These are phyloP conservation scores for Camillea tinctor DNA, from an alignment of 2,329 filamentous ascomycete genomes.

Conservation along the genomic window DNA sequence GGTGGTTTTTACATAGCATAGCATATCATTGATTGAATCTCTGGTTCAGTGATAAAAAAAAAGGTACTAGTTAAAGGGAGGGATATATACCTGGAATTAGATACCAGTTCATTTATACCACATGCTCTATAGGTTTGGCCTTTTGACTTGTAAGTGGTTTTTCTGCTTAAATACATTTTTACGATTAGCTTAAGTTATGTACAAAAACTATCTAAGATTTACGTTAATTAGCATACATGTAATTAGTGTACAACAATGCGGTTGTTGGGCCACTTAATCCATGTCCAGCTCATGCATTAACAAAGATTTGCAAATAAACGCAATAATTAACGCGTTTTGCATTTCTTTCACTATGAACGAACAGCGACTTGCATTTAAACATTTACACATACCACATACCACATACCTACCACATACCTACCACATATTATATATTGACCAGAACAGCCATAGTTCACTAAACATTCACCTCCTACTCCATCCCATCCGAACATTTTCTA, in stretches of 20 bases:
- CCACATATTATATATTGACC: too few relatives aligned
- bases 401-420: too few relatives aligned
- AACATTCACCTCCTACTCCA: background rate
- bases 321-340: background rate
- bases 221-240: too few relatives aligned
- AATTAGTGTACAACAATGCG: too few relatives aligned
- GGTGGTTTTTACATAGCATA: constrained; percentile 6
- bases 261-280: background rate
- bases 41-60: constrained; percentile 3
- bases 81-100: background rate
- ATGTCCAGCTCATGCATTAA: background rate
- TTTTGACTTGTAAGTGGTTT: too few relatives aligned
- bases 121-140: too few relatives aligned
- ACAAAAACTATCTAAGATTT: too few relatives aligned
- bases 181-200: too few relatives aligned
- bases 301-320: background rate
- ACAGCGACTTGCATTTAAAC: background rate
- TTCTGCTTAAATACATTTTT: too few relatives aligned
- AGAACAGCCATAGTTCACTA: background rate
- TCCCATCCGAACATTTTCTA: background rate
- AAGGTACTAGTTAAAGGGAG: constrained; percentile 1
- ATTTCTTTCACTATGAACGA: background rate
- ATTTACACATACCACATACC: too few relatives aligned
- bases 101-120: background rate
- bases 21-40: constrained; percentile 1